These are phyloP conservation scores for Neonectria neomacrospora DNA, from an alignment of 2,329 filamentous ascomycete genomes.

Conservation along the genomic window DNA sequence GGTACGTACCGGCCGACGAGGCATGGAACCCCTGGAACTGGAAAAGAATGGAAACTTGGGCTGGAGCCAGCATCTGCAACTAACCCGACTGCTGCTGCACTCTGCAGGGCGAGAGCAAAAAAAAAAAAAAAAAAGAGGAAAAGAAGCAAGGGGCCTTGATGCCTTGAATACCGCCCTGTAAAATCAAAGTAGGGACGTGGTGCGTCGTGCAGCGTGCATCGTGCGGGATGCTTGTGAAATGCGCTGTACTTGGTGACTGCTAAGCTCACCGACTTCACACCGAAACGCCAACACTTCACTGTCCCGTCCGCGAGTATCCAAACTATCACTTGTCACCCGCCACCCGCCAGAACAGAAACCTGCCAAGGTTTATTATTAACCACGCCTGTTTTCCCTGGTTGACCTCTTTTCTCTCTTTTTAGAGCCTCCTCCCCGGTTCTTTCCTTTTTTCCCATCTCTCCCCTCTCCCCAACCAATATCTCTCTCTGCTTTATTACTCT, in stretches of 20 bases:
- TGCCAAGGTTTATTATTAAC: not conserved
- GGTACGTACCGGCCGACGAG: too few relatives aligned
- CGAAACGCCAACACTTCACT: slow-evolving; percentile 38
- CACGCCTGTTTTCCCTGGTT: not conserved
- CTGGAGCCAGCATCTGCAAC: not conserved
- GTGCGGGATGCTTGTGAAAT: slow-evolving; percentile 32
- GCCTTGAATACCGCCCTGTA: not conserved
- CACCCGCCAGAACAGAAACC: slow-evolving; percentile 14
- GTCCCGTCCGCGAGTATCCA: slow-evolving; percentile 5
- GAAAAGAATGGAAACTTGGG: not conserved
- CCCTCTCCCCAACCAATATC: slow-evolving; percentile 5
- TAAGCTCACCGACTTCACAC: slow-evolving; percentile 48
- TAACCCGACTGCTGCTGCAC: not conserved
- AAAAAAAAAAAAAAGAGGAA: too few relatives aligned
- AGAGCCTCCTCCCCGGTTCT: slow-evolving; percentile 5
- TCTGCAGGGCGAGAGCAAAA: slow-evolving; percentile 4
- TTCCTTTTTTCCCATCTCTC: slow-evolving; percentile 6
- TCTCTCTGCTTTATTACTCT: slow-evolving; percentile 11
- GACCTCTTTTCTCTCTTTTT: not conserved
- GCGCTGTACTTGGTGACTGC: slow-evolving; percentile 19
- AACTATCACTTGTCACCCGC: slow-evolving; percentile 12
- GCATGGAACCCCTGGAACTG: too few relatives aligned
- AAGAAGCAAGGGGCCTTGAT: not conserved
- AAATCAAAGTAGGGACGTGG: not conserved
- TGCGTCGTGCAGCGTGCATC: slow-evolving; percentile 17